phyloP scores from a whole-genome alignment of 495 filamentous ascomycete species.

The Hypoxylon fuscum region DNA sequence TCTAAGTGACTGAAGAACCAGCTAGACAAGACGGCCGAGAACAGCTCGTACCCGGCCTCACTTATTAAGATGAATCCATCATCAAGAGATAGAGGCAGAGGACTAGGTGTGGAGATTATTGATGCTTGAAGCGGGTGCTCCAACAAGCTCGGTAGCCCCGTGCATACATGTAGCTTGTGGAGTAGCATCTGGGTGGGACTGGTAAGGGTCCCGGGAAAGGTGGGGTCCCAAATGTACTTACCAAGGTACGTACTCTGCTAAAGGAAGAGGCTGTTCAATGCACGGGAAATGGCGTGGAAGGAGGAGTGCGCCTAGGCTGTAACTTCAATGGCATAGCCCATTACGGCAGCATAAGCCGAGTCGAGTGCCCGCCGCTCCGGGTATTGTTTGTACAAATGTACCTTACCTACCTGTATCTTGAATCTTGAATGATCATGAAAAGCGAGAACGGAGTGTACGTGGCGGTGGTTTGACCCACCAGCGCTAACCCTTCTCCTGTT shows the following conservation, averaged over 20 bases:
- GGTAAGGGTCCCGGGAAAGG: constrained; percentile 16
- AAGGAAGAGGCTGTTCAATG: neutral
- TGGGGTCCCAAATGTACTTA: constrained; percentile 2
- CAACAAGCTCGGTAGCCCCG: constrained; percentile 27
- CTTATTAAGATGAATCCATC: constrained; percentile 30
- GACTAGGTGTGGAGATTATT: constrained; percentile 29
- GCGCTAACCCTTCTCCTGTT: constrained; percentile 36
- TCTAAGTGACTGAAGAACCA: constrained; percentile 54
- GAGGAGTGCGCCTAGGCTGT: constrained; percentile 1
- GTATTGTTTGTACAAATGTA: too few species aligned
- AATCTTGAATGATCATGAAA: constrained; percentile 13
- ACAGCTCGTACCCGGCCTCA: constrained; percentile 17
- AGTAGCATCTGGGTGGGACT: constrained; percentile 31
- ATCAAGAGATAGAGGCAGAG: constrained; percentile 29
- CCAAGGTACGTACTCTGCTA: constrained; percentile 13
- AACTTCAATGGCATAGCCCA: constrained; percentile 5
- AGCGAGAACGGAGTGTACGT: constrained; percentile 20
- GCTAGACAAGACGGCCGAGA: constrained; percentile 27
- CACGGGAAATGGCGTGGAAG: neutral
- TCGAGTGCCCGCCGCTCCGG: constrained; percentile 1
- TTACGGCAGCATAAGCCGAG: constrained; percentile 16
- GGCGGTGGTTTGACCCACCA: constrained; percentile 39
- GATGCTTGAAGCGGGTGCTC: constrained; percentile 22
- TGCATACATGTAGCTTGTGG: constrained; percentile 36
- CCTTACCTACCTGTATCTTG: constrained; percentile 9